Evolutionary conservation across 192 early-diverging fungal species (phyloP).

Genomic region (Rhizoclosmatium globosum): DNA sequence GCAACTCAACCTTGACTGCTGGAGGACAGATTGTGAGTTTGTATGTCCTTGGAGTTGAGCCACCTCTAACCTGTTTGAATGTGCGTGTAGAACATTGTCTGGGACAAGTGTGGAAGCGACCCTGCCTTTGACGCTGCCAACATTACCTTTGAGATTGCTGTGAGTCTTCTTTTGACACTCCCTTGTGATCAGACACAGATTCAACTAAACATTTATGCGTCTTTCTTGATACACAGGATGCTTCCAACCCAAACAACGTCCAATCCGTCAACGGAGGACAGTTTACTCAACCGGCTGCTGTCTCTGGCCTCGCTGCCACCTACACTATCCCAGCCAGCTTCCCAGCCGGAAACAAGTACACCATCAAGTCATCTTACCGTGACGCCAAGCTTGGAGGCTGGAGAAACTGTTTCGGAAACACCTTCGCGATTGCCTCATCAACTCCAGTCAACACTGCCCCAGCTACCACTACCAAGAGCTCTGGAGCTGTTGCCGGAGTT

Average conservation of each 20-base stretch:
- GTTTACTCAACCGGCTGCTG: neutral
- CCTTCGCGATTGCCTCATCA: neutral
- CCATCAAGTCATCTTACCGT: slow-evolving; percentile 15
- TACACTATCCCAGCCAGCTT: neutral
- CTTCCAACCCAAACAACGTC: slow-evolving; percentile 25
- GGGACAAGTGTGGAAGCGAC: slow-evolving; percentile 4
- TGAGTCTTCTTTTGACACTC: neutral
- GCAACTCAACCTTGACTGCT: neutral
- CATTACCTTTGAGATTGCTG: slow-evolving; percentile 3
- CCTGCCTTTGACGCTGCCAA: neutral
- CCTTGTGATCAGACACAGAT: neutral
- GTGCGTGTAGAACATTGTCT: slow-evolving; percentile 19
- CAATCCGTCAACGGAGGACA: neutral
- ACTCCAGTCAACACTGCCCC: neutral
- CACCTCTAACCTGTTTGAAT: too few relatives aligned
- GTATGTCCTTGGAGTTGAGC: too few relatives aligned
- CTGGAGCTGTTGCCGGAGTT: neutral
- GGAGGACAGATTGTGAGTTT: neutral
- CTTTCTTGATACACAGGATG: slow-evolving; percentile 3
- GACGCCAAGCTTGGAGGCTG: neutral
- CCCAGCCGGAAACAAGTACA: slow-evolving; percentile 5
- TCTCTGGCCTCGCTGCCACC: neutral
- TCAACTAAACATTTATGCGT: neutral
- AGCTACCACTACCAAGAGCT: neutral
- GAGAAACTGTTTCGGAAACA: slow-evolving; percentile 15